Percentiles rank a stretch among this genome's conserved stretches.
Conservation (phyloP, 2,329 filamentous ascomycete species). For the Aspergillus bombycis region DNA sequence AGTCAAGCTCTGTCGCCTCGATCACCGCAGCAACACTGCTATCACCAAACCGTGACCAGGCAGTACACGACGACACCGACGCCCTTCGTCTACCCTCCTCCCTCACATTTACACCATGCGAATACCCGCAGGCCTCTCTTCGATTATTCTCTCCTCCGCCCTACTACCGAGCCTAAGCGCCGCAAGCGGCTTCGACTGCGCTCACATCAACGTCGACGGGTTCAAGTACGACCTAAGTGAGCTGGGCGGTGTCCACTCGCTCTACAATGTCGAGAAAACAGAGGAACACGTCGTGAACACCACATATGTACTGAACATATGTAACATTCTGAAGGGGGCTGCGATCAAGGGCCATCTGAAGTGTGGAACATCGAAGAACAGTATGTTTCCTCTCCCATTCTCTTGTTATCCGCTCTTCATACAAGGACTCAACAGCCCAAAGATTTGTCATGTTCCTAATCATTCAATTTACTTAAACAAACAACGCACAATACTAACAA, state of each 20-base stretch:
- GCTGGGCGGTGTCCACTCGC: constrained; percentile 42
- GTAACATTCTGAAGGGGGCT: constrained; percentile 33
- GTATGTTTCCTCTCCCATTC: constrained; percentile 26
- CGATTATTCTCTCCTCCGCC: constrained; percentile 32
- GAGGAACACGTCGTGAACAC: constrained; percentile 35
- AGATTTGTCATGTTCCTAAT: background rate
- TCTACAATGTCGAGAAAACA: constrained; percentile 35
- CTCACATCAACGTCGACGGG: constrained; percentile 36
- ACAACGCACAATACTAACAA: background rate
- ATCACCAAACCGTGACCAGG: background rate
- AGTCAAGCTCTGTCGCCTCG: background rate
- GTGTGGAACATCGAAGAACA: constrained; percentile 39
- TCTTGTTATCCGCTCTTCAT: background rate
- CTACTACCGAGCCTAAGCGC: constrained; percentile 32
- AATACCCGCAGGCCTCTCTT: constrained; percentile 28
- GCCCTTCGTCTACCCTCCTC: constrained; percentile 4
- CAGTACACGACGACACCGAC: background rate
- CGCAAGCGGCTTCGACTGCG: constrained; percentile 43
- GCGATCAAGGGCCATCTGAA: constrained; percentile 30
- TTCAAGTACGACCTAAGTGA: constrained; percentile 45
- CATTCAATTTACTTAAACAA: background rate
- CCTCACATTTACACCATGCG: constrained; percentile 32
- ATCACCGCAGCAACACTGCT: background rate
- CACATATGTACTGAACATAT: constrained; percentile 43
- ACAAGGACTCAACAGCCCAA: background rate